Evolutionary conservation across 495 filamentous ascomycete species (phyloP).

Genomic region (Stereocaulon alpinum): DNA sequence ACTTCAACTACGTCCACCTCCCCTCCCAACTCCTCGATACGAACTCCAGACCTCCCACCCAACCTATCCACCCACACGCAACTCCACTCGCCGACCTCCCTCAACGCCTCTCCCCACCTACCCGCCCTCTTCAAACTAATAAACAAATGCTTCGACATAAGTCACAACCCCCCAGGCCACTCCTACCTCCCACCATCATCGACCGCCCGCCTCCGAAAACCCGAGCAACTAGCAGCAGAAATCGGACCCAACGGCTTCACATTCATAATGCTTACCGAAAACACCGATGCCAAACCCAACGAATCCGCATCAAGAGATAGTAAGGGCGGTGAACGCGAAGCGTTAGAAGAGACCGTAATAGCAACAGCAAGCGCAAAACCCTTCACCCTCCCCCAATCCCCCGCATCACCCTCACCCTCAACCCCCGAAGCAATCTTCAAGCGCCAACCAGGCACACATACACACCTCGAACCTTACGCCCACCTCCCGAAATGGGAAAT

Average conservation of each 20-base stretch:
- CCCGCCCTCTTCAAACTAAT: slow-evolving; percentile 19
- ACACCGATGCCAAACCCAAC: background rate
- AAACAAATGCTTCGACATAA: slow-evolving; percentile 10
- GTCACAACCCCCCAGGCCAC: slow-evolving; percentile 6
- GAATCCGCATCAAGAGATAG: background rate
- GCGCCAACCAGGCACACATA: background rate
- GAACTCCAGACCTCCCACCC: background rate
- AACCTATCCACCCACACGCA: background rate
- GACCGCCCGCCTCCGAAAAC: background rate
- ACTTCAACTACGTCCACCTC: too few relatives aligned
- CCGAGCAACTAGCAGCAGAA: slow-evolving; percentile 10
- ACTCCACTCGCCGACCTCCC: slow-evolving; percentile 1
- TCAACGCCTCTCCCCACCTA: slow-evolving; percentile 8
- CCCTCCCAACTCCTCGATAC: background rate
- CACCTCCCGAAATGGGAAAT: slow-evolving; percentile 11
- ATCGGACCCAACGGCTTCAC: slow-evolving; percentile 14
- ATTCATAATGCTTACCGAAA: slow-evolving; percentile 5
- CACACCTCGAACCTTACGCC: background rate
- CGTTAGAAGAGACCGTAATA: background rate
- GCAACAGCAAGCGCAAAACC: slow-evolving; percentile 16
- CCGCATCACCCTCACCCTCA: background rate
- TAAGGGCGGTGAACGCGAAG: background rate
- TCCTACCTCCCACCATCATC: background rate
- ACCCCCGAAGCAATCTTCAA: slow-evolving; percentile 6
- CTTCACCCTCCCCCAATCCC: background rate